Evolutionary conservation across 169 alveolate genomes (phyloP).

Genomic region (Eimeria mitis): DNA sequence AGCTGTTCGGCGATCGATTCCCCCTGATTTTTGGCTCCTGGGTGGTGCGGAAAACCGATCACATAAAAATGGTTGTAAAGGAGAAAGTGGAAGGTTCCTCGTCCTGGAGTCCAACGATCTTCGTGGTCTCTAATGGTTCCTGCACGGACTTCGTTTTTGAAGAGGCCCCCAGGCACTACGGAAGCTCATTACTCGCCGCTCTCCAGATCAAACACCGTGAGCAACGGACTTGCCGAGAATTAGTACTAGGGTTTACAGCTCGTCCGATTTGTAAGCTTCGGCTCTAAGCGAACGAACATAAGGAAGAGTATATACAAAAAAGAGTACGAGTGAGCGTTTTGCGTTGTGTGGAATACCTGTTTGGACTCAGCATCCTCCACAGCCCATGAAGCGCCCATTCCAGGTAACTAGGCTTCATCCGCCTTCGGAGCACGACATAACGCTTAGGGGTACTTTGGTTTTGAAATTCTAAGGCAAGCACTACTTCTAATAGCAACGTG

Average conservation of each 20-base stretch:
- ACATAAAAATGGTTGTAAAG: background rate
- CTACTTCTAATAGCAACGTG: background rate
- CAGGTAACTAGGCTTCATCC: constrained; percentile 10
- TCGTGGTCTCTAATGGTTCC: background rate
- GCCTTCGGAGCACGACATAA: background rate
- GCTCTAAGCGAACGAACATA: background rate
- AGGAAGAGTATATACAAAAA: background rate
- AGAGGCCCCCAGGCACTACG: background rate
- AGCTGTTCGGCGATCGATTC: background rate
- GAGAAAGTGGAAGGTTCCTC: background rate
- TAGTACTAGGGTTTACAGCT: background rate
- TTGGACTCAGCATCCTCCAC: constrained; percentile 14
- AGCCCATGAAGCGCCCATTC: background rate
- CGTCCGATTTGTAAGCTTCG: background rate
- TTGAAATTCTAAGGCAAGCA: background rate
- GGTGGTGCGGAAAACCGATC: background rate
- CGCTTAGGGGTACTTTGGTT: background rate
- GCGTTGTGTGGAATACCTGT: background rate
- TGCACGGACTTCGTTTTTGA: constrained; percentile 34
- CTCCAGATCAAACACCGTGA: constrained; percentile 36
- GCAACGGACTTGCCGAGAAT: background rate
- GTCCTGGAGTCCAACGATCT: constrained; percentile 12
- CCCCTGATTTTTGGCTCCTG: constrained; percentile 53
- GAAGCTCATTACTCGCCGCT: background rate
- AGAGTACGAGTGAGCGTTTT: too few species aligned